phyloP scores from a whole-genome alignment of 2,329 filamentous ascomycete species.

The Botrytis deweyae region DNA sequence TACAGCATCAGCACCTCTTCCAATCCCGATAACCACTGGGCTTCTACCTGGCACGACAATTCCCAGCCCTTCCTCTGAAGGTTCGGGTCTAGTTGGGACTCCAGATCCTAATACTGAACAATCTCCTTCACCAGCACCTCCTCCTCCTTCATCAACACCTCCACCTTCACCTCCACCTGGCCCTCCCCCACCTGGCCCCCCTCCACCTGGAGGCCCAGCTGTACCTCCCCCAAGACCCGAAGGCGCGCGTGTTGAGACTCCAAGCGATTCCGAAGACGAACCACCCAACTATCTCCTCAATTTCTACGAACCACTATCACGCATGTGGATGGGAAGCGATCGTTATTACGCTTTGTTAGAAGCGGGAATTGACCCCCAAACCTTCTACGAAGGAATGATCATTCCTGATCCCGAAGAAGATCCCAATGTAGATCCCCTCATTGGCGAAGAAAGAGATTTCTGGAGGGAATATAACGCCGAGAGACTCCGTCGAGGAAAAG shows the following conservation, averaged over 20 bases:
- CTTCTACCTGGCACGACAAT: not conserved
- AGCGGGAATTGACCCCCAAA: slow-evolving; percentile 8
- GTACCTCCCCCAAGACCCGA: not conserved
- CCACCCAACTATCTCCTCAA: not conserved
- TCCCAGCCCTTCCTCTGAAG: not conserved
- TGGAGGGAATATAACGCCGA: not conserved
- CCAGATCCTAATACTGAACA: not conserved
- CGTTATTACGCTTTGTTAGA: slow-evolving; percentile 10
- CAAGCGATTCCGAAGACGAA: not conserved
- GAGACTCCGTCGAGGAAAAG: not conserved
- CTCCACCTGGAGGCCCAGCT: not conserved
- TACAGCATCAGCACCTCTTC: not conserved
- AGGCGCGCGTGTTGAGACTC: not conserved
- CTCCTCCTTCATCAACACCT: not conserved
- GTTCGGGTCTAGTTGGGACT: not conserved
- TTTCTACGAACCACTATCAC: slow-evolving; percentile 6
- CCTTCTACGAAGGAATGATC: not conserved
- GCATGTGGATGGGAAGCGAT: slow-evolving; percentile 16
- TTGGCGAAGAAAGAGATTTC: not conserved
- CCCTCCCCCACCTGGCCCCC: not conserved
- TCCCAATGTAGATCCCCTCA: not conserved
- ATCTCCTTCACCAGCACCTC: not conserved
- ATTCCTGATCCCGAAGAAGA: slow-evolving; percentile 13
- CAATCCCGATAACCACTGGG: not conserved
- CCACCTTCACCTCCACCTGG: not conserved